phyloP scores from a whole-genome alignment of 2,329 filamentous ascomycete genomes.

The Cladobotryum protrusum region DNA sequence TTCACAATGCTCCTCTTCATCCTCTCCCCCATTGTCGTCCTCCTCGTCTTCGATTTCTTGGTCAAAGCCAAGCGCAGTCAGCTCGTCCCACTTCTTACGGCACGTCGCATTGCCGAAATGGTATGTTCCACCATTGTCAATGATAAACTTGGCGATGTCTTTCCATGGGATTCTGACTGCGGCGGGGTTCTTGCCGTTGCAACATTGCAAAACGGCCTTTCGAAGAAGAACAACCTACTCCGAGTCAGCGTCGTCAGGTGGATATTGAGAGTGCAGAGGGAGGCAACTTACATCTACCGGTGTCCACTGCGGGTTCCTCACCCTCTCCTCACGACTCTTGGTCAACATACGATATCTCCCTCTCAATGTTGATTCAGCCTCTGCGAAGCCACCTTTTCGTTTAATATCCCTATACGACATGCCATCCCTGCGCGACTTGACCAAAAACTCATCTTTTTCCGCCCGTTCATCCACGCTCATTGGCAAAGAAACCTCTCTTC shows the following conservation, averaged over 20 bases:
- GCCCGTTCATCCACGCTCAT: not conserved
- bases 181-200: constrained; percentile 23
- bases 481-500: not conserved
- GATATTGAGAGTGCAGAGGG: not conserved
- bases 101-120: constrained; percentile 54
- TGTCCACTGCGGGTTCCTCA: constrained; percentile 61
- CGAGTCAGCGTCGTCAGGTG: not conserved
- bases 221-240: constrained; percentile 39
- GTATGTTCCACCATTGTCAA: constrained; percentile 47
- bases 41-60: not conserved
- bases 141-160: constrained; percentile 48
- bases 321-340: constrained; percentile 54
- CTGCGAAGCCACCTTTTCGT: constrained; percentile 45
- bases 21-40: not conserved
- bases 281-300: constrained; percentile 54
- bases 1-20: not conserved
- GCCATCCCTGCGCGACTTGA: constrained; percentile 48
- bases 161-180: constrained; percentile 49
- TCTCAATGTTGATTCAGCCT: constrained; percentile 67
- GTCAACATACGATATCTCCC: constrained; percentile 61
- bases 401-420: constrained; percentile 62
- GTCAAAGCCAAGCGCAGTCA: constrained; percentile 21
- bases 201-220: constrained; percentile 35
- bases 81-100: constrained; percentile 50
- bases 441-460: constrained; percentile 39